phyloP scores from a whole-genome alignment of 495 filamentous ascomycete species.

The Annulohypoxylon moriforme region DNA sequence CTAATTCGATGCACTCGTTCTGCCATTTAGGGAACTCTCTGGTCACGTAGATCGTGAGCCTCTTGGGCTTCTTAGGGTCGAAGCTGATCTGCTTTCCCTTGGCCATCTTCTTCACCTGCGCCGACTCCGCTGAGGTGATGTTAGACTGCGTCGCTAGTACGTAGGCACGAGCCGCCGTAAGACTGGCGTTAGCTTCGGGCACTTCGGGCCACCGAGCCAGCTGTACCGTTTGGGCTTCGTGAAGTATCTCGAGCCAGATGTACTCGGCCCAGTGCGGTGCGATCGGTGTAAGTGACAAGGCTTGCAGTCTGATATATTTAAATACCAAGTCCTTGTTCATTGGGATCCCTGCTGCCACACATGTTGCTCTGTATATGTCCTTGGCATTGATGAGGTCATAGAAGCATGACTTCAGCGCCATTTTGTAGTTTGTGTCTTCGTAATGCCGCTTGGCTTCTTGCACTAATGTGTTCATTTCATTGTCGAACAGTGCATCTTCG shows the following conservation, averaged over 20 bases:
- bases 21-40: conserved; percentile 88
- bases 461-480: conserved; percentile 90
- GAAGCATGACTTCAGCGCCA: conserved; percentile 87
- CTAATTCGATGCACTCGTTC: conserved; percentile 84
- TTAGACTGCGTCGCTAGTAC: conserved; percentile 77
- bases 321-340: conserved; percentile 83
- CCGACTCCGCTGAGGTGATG: conserved; percentile 88
- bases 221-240: conserved; percentile 80
- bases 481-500: conserved; percentile 90
- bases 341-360: conserved; percentile 75
- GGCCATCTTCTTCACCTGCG: conserved; percentile 81
- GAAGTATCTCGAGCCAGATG: conserved; percentile 89
- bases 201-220: conserved; percentile 79
- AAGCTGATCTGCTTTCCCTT: conserved; percentile 87
- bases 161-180: conserved; percentile 84
- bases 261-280: conserved; percentile 96
- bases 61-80: conserved; percentile 90
- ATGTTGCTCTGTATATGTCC: conserved; percentile 89
- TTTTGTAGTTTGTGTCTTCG: conserved; percentile 84
- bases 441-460: conserved; percentile 80
- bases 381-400: conserved; percentile 87
- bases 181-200: conserved; percentile 67
- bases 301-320: conserved; percentile 89
- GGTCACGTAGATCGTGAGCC: conserved; percentile 86
- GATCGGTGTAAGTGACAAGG: conserved; percentile 72